These are phyloP conservation scores for Lentithecium fluviatile DNA, from an alignment of 495 filamentous ascomycete genomes.

Conservation along the genomic window DNA sequence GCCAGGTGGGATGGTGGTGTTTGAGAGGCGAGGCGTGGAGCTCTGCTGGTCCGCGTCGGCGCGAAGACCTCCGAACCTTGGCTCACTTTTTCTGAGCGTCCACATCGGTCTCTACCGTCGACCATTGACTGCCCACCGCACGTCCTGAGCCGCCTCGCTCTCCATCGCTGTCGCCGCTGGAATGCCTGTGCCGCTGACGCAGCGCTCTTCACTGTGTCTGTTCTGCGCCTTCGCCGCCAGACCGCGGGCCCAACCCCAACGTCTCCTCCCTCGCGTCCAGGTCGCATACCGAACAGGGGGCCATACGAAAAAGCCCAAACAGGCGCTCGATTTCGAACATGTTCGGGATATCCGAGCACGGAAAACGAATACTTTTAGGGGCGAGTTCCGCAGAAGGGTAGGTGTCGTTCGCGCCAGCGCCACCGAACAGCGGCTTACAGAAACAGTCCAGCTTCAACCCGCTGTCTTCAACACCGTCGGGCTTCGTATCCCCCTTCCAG, in stretches of 20 bases:
- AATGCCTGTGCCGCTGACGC: conserved; percentile 22
- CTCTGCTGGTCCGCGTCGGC: background rate
- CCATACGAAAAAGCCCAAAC: background rate
- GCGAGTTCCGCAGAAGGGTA: no score
- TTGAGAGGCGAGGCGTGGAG: background rate
- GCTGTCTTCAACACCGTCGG: no score
- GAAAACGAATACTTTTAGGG: no score
- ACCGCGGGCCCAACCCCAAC: background rate
- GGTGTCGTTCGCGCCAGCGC: no score
- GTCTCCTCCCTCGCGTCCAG: conserved; percentile 20
- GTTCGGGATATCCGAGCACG: background rate
- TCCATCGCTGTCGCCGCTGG: background rate
- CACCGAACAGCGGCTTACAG: no score
- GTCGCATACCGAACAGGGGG: conserved; percentile 2
- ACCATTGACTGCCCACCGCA: background rate
- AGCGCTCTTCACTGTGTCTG: conserved; percentile 25
- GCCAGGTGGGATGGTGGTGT: background rate
- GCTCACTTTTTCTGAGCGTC: background rate
- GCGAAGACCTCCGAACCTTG: background rate
- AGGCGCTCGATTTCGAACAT: background rate
- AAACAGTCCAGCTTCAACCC: no score
- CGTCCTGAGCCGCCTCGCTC: background rate
- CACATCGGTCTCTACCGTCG: background rate
- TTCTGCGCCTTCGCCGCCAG: conserved; percentile 15
- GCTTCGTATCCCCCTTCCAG: no score